phyloP scores from a whole-genome alignment of 148 eudicot species.

The Mesembryanthemum crystallinum region DNA sequence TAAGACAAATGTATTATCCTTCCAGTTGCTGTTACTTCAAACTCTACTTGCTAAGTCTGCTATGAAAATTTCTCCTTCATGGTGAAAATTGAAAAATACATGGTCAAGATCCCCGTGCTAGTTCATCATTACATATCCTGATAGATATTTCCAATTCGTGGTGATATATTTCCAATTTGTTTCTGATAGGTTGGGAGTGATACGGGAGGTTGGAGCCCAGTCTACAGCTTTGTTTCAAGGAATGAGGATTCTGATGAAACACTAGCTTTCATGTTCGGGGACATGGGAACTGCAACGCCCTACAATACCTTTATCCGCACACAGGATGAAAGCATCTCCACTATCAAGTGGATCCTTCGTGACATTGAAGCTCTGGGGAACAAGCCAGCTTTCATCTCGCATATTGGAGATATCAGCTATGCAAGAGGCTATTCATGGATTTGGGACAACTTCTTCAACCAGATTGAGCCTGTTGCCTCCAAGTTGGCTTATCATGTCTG shows the following conservation, averaged over 20 bases:
- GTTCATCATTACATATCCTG: not conserved
- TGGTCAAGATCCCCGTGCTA: not conserved
- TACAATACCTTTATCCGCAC: constrained; percentile 70
- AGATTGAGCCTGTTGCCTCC: constrained; percentile 81
- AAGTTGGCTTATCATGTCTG: constrained; percentile 82
- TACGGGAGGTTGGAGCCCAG: constrained; percentile 77
- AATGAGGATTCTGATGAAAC: constrained; percentile 69
- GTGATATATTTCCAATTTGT: not conserved
- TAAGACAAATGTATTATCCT: no score
- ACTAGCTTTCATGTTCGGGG: constrained; percentile 81
- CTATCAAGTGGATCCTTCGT: constrained; percentile 84
- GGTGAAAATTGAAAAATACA: no score
- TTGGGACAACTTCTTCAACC: constrained; percentile 92
- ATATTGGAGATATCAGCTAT: constrained; percentile 90
- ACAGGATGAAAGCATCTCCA: constrained; percentile 77
- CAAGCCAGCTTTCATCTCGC: constrained; percentile 86
- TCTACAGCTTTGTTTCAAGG: constrained; percentile 69
- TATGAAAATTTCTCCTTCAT: not conserved
- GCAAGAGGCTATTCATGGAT: constrained; percentile 92
- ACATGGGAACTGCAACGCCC: constrained; percentile 95
- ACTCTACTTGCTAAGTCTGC: not conserved
- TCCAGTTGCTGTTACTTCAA: no score
- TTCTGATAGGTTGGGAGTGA: constrained; percentile 85
- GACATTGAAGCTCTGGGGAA: constrained; percentile 82
- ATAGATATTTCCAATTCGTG: not conserved